Base-by-base conservation (phyloP, 495 filamentous ascomycete genomes). In the Tuber melanosporum region DNA sequence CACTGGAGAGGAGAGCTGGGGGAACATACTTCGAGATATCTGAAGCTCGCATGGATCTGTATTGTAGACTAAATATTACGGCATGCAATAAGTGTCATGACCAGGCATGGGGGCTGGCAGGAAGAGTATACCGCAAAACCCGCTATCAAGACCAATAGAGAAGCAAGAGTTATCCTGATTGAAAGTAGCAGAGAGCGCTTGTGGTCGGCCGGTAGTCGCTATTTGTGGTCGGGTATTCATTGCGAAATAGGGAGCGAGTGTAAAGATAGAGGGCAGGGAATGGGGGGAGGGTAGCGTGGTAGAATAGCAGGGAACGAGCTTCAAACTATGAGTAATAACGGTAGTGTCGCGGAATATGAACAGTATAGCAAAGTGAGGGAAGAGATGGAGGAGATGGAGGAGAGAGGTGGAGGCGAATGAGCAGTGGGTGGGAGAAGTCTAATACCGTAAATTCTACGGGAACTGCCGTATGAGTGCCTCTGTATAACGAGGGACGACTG, bases 181-280 rank as follows among this genome's bases (percentile, higher is more conserved):
- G 86, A 99, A 97, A 36, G 91, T 89, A 71, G 91, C 90, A 42
- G 92, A 95, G 45, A 98, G 88, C 44, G 93, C 95, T 79, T 90
- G 89, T 9, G 93, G 92, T 62, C 89, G 89, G 52, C 86, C 87
- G 52, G 92, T 90, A 70, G 89, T 89, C 83, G 97, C 93, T 80
- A 99, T 93, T 78, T 91, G 88, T 69, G 91, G 92, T 79, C 95
- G 88, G 75, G 94, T 97, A 83, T 99, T 96, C 95, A 99, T 99
- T 72, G 80, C 87, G 84, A 69, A 42, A 15, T 19, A 20, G 46
- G 22, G 49, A 36, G 71, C 57, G 72, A 57, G 47, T 42, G 71
- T 26, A 74, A 71, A 71, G 73, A 57, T 73, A 47, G 62, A 69
- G 69, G 75, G 71, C 70, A 74, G 77, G n/a, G 19, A 12, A 32